phyloP scores from a whole-genome alignment of 1,139 yeast species.

The Hyphopichia burtonii region DNA sequence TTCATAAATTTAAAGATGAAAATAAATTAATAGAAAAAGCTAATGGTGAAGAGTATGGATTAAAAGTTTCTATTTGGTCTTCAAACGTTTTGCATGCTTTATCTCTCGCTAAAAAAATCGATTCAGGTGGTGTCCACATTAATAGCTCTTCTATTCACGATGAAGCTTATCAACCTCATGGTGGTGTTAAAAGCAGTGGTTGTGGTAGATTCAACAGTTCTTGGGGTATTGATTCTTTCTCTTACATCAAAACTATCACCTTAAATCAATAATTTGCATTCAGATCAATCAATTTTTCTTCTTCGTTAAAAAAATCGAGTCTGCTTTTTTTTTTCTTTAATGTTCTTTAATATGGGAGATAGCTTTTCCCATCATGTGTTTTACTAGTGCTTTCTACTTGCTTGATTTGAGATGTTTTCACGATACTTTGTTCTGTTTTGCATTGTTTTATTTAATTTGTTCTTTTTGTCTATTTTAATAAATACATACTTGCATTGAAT shows the following conservation, averaged over 20 bases:
- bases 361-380: too few species aligned
- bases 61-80: constrained; percentile 60
- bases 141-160: constrained; percentile 50
- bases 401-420: not conserved
- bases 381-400: too few species aligned
- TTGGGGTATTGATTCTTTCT: constrained; percentile 52
- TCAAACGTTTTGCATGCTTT: constrained; percentile 39
- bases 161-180: constrained; percentile 54
- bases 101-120: constrained; percentile 33
- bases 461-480: too few species aligned
- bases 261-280: constrained; percentile 9
- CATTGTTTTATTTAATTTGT: constrained; percentile 5
- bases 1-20: constrained; percentile 32
- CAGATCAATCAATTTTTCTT: not conserved
- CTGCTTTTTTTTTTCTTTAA: not conserved
- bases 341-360: not conserved
- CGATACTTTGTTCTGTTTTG: not conserved
- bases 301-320: not conserved
- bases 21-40: constrained; percentile 26
- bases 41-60: constrained; percentile 40
- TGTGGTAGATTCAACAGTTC: constrained; percentile 49
- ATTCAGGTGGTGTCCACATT: constrained; percentile 52
- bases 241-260: constrained; percentile 38
- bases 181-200: constrained; percentile 55
- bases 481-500: too few species aligned